These are phyloP conservation scores for Pichia nanzhaoensis DNA, from an alignment of 805 yeast genomes.

Conservation along the genomic window DNA sequence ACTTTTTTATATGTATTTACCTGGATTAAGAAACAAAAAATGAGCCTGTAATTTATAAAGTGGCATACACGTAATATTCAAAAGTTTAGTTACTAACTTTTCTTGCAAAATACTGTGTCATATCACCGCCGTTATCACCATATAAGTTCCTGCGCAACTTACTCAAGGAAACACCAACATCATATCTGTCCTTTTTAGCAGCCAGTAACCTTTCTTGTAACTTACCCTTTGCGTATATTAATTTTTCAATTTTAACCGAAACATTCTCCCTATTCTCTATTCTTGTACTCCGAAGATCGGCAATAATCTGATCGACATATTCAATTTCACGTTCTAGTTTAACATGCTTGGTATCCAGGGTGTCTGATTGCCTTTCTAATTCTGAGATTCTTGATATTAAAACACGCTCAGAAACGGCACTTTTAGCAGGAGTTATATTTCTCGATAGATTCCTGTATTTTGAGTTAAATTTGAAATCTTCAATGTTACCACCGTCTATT, in stretches of 20 bases:
- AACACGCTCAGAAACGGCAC: constrained; percentile 6
- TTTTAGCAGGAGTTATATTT: constrained; percentile 11
- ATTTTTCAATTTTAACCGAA: constrained; percentile 23
- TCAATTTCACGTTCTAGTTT: constrained; percentile 28
- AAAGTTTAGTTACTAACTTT: constrained; percentile 33
- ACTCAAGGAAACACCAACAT: constrained; percentile 26
- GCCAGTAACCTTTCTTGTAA: constrained; percentile 24
- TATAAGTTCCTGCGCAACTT: constrained; percentile 23
- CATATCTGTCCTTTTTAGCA: constrained; percentile 26
- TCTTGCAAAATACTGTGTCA: constrained; percentile 53
- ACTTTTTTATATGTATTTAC: no score
- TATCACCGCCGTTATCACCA: constrained; percentile 29
- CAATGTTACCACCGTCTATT: not conserved
- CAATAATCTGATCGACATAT: constrained; percentile 24
- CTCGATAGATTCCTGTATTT: constrained; percentile 5
- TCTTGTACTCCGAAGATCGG: constrained; percentile 6
- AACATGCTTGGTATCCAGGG: constrained; percentile 18
- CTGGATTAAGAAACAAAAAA: no score
- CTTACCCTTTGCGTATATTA: constrained; percentile 25
- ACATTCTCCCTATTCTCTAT: constrained; percentile 4
- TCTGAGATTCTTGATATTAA: constrained; percentile 15
- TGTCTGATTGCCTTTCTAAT: constrained; percentile 15
- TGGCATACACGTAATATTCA: no score
- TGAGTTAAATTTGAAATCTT: constrained; percentile 1
- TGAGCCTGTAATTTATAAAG: not conserved